Base-by-base conservation (phyloP, 2,329 filamentous ascomycete genomes). In the Massarina eburnea region DNA sequence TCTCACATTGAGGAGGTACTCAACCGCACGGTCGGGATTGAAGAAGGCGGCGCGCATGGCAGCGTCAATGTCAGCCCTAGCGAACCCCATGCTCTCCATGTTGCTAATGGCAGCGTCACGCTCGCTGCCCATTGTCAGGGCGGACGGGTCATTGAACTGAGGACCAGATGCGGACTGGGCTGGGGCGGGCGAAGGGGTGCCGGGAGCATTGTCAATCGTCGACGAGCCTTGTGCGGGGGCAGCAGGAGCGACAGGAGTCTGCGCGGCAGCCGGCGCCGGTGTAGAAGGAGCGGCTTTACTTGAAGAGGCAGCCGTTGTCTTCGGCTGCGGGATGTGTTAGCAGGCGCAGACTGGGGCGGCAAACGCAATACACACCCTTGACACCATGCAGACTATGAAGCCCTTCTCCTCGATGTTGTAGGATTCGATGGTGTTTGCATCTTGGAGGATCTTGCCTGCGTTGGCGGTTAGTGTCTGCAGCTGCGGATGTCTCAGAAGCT, bases 341-440 rank as follows among this genome's bases (percentile, higher is more conserved):
- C 46, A 39, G 37, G 33, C 14, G 9, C 20, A 32, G 33, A 38
- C 12, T n/a, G 19, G 12, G 38, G 41, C 43, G 48, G 48, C 33
- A 34, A 50, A 41, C 46, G 21, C 26, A 46, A 43, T 26, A 51
- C 72, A 53, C 77, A 95, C 91, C 88, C 97, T 97, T 70, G 89
- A 90, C 62, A 95, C 86, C 85, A 99, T 96, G 77, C 94, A 99
- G 50, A 99, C 94, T 64, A 99, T 91, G 71, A 97, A 99, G 29
- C 94, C 94, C 80, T 97, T 99, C 81, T 97, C 94, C 75, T 99
- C 92, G 54, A 99, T 97, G 75, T 90, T 96, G 79, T 97, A 97
- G 32, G 89, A 91, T 73, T 91, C 90, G 61, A 99, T 88, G 2
- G 91, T 96, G 68, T 96, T 94, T 52, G 91, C 90, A 86, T 99